These are phyloP conservation scores for Anisodus acutangulus DNA, from an alignment of 257 asterid species.

Conservation along the genomic window DNA sequence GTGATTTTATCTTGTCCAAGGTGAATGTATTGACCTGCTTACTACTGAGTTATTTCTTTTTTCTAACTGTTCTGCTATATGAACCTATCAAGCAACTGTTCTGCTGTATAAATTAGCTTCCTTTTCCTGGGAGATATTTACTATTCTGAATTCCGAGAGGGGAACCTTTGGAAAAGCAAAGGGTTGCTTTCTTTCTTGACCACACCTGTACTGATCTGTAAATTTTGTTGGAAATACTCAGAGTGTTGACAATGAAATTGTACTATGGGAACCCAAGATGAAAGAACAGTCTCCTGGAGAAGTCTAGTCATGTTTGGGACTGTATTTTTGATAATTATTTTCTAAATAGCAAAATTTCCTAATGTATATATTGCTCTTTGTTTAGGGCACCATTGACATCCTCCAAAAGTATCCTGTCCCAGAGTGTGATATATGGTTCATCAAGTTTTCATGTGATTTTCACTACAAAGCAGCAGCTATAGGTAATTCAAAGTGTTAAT, in stretches of 20 bases:
- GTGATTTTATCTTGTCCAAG: constrained; percentile 93
- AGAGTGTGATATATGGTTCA: constrained; percentile 97
- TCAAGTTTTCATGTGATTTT: constrained; percentile 93
- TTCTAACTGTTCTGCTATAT: constrained; percentile 12
- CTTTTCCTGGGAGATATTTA: not conserved
- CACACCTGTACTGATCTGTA: not conserved
- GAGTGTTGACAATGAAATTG: constrained; percentile 98
- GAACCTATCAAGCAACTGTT: not conserved
- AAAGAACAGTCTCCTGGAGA: constrained; percentile 97
- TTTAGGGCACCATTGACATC: constrained; percentile 90
- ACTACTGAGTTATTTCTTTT: not conserved
- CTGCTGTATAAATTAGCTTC: not conserved
- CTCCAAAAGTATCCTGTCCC: constrained; percentile 98
- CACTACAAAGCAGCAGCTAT: constrained; percentile 77
- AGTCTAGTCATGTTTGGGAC: constrained; percentile 37
- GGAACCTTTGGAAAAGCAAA: constrained; percentile 21
- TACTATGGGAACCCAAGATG: constrained; percentile 96
- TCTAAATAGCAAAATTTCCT: constrained; percentile 26
- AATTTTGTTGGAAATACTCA: constrained; percentile 42
- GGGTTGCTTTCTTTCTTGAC: not conserved
- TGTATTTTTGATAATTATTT: not conserved
- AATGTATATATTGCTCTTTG: constrained; percentile 35
- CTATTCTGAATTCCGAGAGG: not conserved
- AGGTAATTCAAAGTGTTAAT: constrained; percentile 51
- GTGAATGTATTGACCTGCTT: constrained; percentile 42